phyloP scores from a whole-genome alignment of 331 rosid species.

The Stylosanthes scabra region DNA sequence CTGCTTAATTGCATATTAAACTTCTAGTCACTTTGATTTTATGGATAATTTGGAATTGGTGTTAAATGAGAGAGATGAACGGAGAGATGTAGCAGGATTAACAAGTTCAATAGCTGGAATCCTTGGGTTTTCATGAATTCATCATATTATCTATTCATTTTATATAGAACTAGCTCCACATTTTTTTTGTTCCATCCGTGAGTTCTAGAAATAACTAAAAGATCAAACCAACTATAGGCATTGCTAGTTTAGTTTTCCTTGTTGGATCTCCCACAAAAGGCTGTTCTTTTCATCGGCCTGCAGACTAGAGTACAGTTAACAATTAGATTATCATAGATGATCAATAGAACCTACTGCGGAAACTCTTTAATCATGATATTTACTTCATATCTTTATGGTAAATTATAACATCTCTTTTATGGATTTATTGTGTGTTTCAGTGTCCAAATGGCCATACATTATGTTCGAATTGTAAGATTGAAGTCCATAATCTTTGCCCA shows the following conservation, averaged over 20 bases:
- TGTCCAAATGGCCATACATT: conserved; percentile 98
- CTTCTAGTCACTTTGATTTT: conserved; percentile 4
- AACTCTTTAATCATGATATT: background rate
- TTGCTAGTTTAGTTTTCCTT: conserved; percentile 1
- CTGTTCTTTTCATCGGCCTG: background rate
- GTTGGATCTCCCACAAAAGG: conserved; percentile 3
- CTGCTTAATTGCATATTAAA: conserved; percentile 4
- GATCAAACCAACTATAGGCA: conserved; percentile 1
- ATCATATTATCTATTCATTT: conserved; percentile 1
- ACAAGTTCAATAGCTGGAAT: conserved; percentile 21
- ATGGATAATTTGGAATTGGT: background rate
- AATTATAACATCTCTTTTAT: conserved; percentile 28
- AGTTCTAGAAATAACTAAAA: background rate
- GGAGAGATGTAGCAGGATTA: conserved; percentile 13
- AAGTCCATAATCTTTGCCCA: conserved; percentile 88
- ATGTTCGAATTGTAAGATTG: conserved; percentile 79
- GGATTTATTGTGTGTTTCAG: conserved; percentile 51
- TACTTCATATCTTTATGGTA: conserved; percentile 13
- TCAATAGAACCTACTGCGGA: conserved; percentile 10
- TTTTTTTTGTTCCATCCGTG: background rate
- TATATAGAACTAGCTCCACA: background rate
- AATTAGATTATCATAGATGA: conserved; percentile 18
- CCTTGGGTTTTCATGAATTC: background rate
- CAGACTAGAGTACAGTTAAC: conserved; percentile 10
- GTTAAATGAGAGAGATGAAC: conserved; percentile 13